Base-by-base conservation (phyloP, 2,329 filamentous ascomycete species). In the Podosphaera xanthii region DNA sequence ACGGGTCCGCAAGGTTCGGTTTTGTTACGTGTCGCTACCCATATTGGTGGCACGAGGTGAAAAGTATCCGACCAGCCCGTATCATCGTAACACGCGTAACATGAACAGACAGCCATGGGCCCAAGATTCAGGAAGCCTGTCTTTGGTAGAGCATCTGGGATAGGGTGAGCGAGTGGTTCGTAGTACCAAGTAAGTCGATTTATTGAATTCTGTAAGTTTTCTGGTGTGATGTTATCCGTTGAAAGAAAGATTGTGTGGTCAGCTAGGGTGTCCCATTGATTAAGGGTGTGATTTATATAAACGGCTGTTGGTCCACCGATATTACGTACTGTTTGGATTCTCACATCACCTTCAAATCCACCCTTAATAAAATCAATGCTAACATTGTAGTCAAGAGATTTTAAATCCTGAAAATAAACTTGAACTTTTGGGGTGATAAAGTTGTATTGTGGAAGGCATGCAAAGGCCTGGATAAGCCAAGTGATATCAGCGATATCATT, bases 251-350 rank as follows among this genome's bases (percentile, higher is more conserved):
- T 61, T 0, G 73, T 75, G 57, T 76, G 73, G 10, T 66, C 67
- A 9, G 74, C 71, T 2, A 77, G 69, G 31, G 63, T 63, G 44
- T 75, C 70, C 71, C 72, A 77, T 49, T 67, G 60, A 12, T 62
- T 65, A 3, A 74, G 60, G 40, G 76, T 75, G 62, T 77, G 75
- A 60, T 71, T 65, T 3, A 77, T 70, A 64, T 73, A 76, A 3
- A 73, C 73, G 7, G 72, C 72, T 22, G 71, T 69, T 63, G 75
- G 71, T 42, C 74, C 69, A 31, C 75, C 75, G 38, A 70, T 61
- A 58, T 76, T 76, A 4, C 61, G 63, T 9, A 70, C 64, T 1
- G 61, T 60, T 31, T 63, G 62, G n/a, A 69, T 65, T 12, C 33
- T 50, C 12, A 65, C 10, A n/a, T 61, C 52, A 34, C 63, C 63